Evolutionary conservation across 2,329 filamentous ascomycete species (phyloP).

Genomic region (Xylariales sp.): DNA sequence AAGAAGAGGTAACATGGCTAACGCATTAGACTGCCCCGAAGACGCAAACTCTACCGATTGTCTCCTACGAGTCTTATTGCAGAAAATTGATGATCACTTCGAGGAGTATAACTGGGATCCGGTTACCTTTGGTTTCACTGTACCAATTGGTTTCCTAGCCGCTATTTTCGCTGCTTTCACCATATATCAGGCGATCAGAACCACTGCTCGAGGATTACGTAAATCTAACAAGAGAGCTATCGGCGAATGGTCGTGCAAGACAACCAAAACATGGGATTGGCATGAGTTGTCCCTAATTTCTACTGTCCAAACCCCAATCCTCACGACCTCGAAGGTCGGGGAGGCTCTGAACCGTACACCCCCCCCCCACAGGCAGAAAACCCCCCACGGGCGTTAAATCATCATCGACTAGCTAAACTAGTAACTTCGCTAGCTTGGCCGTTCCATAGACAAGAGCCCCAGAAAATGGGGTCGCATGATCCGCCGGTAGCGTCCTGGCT

Average conservation of each 20-base stretch:
- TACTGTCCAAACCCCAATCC: conserved; percentile 10
- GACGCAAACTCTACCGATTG: conserved; percentile 17
- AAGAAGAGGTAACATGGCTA: no score
- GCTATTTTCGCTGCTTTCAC: conserved; percentile 11
- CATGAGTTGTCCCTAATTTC: background rate
- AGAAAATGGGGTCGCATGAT: no score
- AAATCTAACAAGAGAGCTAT: conserved; percentile 13
- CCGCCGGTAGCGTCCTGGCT: conserved; percentile 2
- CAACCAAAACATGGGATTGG: conserved; percentile 18
- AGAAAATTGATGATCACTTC: background rate
- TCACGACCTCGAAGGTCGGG: background rate
- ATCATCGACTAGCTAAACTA: no score
- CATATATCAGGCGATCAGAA: background rate
- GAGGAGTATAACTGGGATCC: conserved; percentile 15
- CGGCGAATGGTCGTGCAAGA: conserved; percentile 12
- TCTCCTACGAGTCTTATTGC: conserved; percentile 7
- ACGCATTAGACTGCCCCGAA: conserved; percentile 4
- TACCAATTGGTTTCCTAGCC: conserved; percentile 16
- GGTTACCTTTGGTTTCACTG: conserved; percentile 13
- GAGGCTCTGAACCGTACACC: no score
- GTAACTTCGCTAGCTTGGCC: no score
- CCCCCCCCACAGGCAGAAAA: no score
- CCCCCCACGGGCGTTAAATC: no score
- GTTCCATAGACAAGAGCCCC: no score
- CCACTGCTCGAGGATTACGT: background rate